Conservation (phyloP, 2,329 filamentous ascomycete genomes). For the Trichoderma atrobrunneum region DNA sequence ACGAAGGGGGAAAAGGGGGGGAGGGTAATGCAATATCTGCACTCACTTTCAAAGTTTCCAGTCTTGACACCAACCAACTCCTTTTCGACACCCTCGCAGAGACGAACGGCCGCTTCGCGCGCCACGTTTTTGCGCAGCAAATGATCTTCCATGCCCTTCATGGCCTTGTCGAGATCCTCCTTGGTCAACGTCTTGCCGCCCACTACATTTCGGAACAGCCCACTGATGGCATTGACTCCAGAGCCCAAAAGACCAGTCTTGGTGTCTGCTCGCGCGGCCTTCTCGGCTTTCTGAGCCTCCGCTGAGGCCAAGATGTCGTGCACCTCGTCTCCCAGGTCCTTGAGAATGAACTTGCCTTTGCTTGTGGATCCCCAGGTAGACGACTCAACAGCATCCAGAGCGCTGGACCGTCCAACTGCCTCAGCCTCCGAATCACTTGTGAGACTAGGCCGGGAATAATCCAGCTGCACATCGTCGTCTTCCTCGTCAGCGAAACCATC, state of each 20-base stretch:
- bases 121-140: slow-evolving; percentile 94
- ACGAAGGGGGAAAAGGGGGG: not conserved
- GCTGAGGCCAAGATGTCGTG: slow-evolving; percentile 81
- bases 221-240: slow-evolving; percentile 77
- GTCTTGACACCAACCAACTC: slow-evolving; percentile 91
- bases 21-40: not conserved
- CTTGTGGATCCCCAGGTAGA: slow-evolving; percentile 81
- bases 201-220: slow-evolving; percentile 90
- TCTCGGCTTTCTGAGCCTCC: slow-evolving; percentile 58
- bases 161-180: slow-evolving; percentile 83
- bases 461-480: slow-evolving; percentile 67
- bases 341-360: slow-evolving; percentile 91
- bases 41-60: slow-evolving; percentile 74
- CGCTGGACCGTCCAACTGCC: slow-evolving; percentile 50
- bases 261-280: slow-evolving; percentile 43
- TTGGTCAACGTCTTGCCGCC: slow-evolving; percentile 91
- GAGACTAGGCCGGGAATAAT: slow-evolving; percentile 73
- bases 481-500: slow-evolving; percentile 86
- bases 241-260: slow-evolving; percentile 70
- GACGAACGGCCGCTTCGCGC: slow-evolving; percentile 83
- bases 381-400: slow-evolving; percentile 71
- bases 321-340: slow-evolving; percentile 90
- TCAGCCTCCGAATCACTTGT: slow-evolving; percentile 54
- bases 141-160: slow-evolving; percentile 96
- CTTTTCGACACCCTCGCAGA: slow-evolving; percentile 88